Base-by-base conservation (phyloP, 1,284 basidiomycete species). In the Wolfiporia cocos region DNA sequence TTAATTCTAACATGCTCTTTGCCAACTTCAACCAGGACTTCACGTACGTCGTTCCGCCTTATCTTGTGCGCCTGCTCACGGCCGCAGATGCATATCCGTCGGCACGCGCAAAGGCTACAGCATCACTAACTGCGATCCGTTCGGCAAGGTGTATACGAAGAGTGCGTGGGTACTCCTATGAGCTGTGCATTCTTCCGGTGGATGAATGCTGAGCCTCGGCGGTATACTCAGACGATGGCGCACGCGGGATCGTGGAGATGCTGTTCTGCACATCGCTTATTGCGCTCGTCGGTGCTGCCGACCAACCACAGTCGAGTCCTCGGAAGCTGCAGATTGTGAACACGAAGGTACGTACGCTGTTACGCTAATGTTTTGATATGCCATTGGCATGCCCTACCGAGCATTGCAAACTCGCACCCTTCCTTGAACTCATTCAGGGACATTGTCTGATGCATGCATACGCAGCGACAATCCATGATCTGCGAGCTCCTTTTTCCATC, bases 401-500 rank as follows among this genome's bases (percentile, higher is more conserved):
- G n/a, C n/a, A n/a, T n/a, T n/a, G n/a, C n/a, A n/a, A n/a, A n/a
- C n/a, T n/a, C n/a, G n/a, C n/a, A n/a, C n/a, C n/a, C n/a, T n/a
- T n/a, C n/a, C n/a, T n/a, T n/a, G n/a, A n/a, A n/a, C n/a, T n/a
- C n/a, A n/a, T n/a, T n/a, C n/a, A n/a, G n/a, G n/a, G n/a, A n/a
- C n/a, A n/a, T n/a, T n/a, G n/a, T n/a, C n/a, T n/a, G n/a, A n/a
- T n/a, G 1, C 15, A 14, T 17, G 17, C 14, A n/a, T n/a, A 34
- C 19, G 5, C 57, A 97, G 90, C 83, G 95, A 22, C 92, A 98
- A 76, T 95, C 91, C 17, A 95, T 94, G 72, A 99, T 99, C 50
- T 99, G 96, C 78, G 95, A 99, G 61, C 81, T 99, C 17, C 78
- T 95, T 14, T 99, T 99, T 63, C 95, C 95, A 0, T 93, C 92